Conservation (phyloP, 1,139 yeast genomes). For the Yamadazyma atlantica region DNA sequence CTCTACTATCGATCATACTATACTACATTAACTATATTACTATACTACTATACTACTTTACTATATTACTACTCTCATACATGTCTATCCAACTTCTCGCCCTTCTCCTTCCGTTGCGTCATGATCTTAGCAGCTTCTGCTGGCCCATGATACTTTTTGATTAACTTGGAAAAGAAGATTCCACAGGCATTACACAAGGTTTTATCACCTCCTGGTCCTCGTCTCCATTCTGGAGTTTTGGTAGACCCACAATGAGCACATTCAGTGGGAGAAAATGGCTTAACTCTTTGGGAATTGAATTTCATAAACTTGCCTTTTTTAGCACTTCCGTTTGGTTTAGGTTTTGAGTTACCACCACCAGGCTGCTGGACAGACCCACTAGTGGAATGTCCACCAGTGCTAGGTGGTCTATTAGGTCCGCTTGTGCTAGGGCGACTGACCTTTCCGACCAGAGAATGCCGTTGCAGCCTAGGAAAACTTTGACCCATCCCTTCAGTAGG, state of each 20-base stretch:
- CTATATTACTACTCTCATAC: too few species aligned
- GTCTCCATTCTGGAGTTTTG: slow-evolving; percentile 48
- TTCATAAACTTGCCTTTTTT: slow-evolving; percentile 4
- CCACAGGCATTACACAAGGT: slow-evolving; percentile 51
- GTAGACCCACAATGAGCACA: slow-evolving; percentile 31
- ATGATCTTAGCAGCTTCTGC: slow-evolving; percentile 26
- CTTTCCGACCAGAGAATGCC: too few species aligned
- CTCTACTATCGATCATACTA: not conserved
- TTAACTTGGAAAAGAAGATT: slow-evolving; percentile 36
- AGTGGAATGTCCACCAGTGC: too few species aligned
- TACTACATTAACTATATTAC: too few species aligned
- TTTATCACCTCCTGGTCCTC: slow-evolving; percentile 45
- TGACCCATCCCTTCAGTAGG: too few species aligned
- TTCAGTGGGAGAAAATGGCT: slow-evolving; percentile 5
- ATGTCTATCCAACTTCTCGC: slow-evolving; percentile 15
- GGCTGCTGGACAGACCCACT: too few species aligned
- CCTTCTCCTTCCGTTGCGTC: slow-evolving; percentile 23
- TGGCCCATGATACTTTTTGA: slow-evolving; percentile 25
- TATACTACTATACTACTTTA: too few species aligned
- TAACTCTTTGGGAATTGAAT: slow-evolving; percentile 1
- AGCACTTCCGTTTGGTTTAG: not conserved
- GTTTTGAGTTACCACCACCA: not conserved
- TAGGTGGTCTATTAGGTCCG: too few species aligned
- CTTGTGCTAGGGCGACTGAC: too few species aligned
- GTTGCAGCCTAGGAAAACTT: too few species aligned